Evolutionary conservation across 139 green algal genomes (phyloP), one percentile per base, ranked within the genome.

Genomic region (Volvox reticuliferus): DNA sequence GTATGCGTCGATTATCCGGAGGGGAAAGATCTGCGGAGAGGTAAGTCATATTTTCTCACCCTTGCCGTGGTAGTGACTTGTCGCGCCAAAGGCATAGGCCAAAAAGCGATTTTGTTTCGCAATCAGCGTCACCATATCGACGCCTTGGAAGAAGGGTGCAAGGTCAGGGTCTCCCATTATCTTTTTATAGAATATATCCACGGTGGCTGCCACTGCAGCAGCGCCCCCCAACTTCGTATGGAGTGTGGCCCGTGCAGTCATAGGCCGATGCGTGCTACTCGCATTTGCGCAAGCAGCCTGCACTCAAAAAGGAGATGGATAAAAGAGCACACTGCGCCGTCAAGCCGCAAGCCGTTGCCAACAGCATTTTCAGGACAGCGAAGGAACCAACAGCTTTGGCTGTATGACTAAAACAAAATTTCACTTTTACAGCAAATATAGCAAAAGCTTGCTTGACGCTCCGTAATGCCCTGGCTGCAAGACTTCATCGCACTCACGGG

Each of bases 91-190:
- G 32, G 86, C 86, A 33, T 90, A 90, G 22, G 86, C 50, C 50
- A 90, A 33, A 77, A 90, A 90, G 22, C 86, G 86, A 30, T 90
- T 90, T 21, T 90, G 86, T 50, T 90, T 90, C 14, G 86, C 86
- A 24, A 90, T 85, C 5, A 90, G 73, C 2, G 86, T 90, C 0
- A 90, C 86, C 86, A 90, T 90, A 76, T 90, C 86, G 30, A 90
- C 75, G 14, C 75, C 86, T 28, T 63, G 35, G 55, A 90, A 90
- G 75, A 90, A 90, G 2, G 86, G 86, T 13, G 16, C n/a, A 18
- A 90, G 55, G 86, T 90, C 86, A 2, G 86, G 86, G 86, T 90
- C 86, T 12, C 26, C 75, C 75, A 90, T 65, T 3, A 90, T 36
- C 55, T 85, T 89, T 33, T 82, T 82, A 33, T 90, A 90, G 32